phyloP scores from a whole-genome alignment of 257 asterid species.

The Solanum chiquidenum region DNA sequence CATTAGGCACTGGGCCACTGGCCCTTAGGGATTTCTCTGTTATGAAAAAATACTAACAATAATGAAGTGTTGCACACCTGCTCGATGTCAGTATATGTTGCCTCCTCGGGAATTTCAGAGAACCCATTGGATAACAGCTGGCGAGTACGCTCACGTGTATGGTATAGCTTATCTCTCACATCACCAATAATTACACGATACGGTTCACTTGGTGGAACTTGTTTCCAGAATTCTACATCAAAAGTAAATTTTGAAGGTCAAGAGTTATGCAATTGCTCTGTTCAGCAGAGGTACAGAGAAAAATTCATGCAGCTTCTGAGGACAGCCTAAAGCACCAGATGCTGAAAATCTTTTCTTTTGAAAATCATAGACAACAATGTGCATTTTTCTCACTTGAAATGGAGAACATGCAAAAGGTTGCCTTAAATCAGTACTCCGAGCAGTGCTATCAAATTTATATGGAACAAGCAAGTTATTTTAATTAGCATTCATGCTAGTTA shows the following conservation, averaged over 20 bases:
- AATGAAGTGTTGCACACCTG: conserved; percentile 15
- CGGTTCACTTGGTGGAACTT: conserved; percentile 33
- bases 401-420: not conserved
- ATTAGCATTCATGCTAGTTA: not conserved
- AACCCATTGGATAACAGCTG: conserved; percentile 29
- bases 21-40: not conserved
- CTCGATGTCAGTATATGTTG: conserved; percentile 25
- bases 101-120: conserved; percentile 39
- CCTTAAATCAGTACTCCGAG: not conserved
- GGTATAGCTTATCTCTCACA: conserved; percentile 38
- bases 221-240: conserved; percentile 40
- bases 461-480: not conserved
- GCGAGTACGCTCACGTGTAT: conserved; percentile 45
- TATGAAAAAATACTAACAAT: not conserved
- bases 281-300: not conserved
- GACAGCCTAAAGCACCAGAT: not conserved
- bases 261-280: not conserved
- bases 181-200: conserved; percentile 41
- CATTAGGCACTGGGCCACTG: not conserved
- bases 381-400: not conserved
- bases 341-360: not conserved
- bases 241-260: not conserved
- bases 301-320: not conserved
- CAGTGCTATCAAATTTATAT: not conserved
- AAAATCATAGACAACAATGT: not conserved